Percentiles rank a stretch among this genome's conserved stretches.
Conservation (phyloP, 306 rosid species). For the Fragaria vesca region DNA sequence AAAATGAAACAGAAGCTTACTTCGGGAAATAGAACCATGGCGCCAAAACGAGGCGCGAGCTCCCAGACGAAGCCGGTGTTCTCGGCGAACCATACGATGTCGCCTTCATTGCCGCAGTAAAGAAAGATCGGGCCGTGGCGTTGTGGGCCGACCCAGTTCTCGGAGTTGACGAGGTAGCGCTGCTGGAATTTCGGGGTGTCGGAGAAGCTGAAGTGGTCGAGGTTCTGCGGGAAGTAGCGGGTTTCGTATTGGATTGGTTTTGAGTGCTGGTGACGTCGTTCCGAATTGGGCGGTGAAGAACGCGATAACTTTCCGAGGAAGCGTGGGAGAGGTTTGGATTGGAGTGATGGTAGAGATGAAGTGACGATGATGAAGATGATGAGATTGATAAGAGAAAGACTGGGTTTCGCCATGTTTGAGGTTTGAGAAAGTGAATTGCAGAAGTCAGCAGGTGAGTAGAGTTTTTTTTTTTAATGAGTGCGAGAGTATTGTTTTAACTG, state of each 20-base stretch:
- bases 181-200: constrained; percentile 55
- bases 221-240: constrained; percentile 58
- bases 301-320: constrained; percentile 45
- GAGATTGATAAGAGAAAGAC: constrained; percentile 4
- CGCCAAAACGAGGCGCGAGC: constrained; percentile 74
- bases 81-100: constrained; percentile 77
- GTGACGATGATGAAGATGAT: constrained; percentile 8
- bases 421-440: background rate
- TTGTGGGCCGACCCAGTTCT: constrained; percentile 57
- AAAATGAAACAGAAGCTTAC: constrained; percentile 26
- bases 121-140: constrained; percentile 69
- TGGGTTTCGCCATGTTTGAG: constrained; percentile 26
- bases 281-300: background rate
- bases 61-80: constrained; percentile 88
- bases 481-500: too few species aligned
- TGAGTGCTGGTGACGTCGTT: background rate
- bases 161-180: constrained; percentile 74
- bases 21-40: constrained; percentile 85
- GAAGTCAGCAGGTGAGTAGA: background rate
- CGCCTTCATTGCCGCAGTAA: constrained; percentile 95
- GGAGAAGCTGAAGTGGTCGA: constrained; percentile 80
- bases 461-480: too few species aligned
- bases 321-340: constrained; percentile 38
- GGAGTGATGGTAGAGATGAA: constrained; percentile 24
- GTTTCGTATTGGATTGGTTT: constrained; percentile 48